phyloP scores from a whole-genome alignment of 2,329 filamentous ascomycete genomes.

The Blastomyces gilchristii region DNA sequence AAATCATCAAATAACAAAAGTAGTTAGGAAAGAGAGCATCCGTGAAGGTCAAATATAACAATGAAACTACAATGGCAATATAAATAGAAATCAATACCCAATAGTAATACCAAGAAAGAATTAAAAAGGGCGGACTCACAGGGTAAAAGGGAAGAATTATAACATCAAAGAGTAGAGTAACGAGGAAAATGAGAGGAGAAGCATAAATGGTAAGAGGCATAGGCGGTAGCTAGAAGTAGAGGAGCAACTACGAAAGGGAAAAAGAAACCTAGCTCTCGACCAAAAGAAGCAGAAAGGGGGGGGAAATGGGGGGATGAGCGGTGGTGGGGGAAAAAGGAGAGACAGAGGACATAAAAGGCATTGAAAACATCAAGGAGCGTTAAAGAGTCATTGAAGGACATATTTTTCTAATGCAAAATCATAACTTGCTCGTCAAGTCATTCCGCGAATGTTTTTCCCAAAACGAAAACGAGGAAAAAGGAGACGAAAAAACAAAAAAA shows the following conservation, averaged over 20 bases:
- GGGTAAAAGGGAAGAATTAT: not conserved
- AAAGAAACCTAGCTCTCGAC: not conserved
- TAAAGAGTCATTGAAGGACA: not conserved
- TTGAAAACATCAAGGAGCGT: not conserved
- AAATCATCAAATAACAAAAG: not conserved
- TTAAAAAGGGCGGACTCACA: not conserved
- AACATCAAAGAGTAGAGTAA: not conserved
- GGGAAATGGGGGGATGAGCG: not conserved
- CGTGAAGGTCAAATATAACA: too few relatives aligned
- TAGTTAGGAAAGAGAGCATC: not conserved
- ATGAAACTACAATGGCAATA: not conserved
- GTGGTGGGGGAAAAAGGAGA: not conserved
- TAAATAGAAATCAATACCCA: not conserved
- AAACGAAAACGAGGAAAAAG: not conserved
- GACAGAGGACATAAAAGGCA: not conserved
- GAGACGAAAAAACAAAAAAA: too few relatives aligned
- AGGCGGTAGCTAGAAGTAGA: not conserved
- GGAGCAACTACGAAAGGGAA: not conserved
- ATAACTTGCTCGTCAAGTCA: not conserved
- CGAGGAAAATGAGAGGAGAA: not conserved
- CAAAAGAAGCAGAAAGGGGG: not conserved
- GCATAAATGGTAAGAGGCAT: not conserved
- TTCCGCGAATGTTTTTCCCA: not conserved
- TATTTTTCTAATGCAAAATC: not conserved
- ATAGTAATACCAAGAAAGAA: constrained; percentile 1